Conservation (phyloP, 2,329 filamentous ascomycete genomes). For the Neofusicoccum parvum region DNA sequence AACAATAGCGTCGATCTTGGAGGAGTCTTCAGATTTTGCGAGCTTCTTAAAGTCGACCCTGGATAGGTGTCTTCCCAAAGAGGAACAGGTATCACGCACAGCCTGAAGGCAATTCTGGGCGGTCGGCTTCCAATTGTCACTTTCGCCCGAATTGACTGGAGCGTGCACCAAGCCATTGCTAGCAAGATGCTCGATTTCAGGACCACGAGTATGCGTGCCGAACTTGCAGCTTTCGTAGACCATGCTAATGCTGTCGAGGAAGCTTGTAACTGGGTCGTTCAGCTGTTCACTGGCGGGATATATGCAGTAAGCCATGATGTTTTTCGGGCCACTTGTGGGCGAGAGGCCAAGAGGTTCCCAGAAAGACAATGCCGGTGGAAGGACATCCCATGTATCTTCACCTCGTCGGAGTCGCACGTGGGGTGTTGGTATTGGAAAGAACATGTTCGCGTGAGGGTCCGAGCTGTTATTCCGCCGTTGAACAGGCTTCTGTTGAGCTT, state of each 20-base stretch:
- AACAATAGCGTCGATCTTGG: constrained; percentile 63
- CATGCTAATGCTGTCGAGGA: constrained; percentile 68
- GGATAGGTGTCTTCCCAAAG: constrained; percentile 45
- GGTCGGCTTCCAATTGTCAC: constrained; percentile 24
- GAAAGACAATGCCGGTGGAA: constrained; percentile 74
- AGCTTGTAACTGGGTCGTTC: constrained; percentile 60
- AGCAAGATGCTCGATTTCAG: constrained; percentile 39
- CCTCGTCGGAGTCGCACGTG: constrained; percentile 72
- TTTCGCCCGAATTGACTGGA: constrained; percentile 25
- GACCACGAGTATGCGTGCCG: constrained; percentile 60
- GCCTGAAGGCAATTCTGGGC: constrained; percentile 32
- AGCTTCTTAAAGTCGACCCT: constrained; percentile 36
- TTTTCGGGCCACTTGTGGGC: constrained; percentile 70
- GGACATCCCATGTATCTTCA: constrained; percentile 69
- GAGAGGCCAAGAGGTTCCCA: constrained; percentile 80
- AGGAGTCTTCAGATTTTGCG: constrained; percentile 36
- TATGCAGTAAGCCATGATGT: constrained; percentile 70
- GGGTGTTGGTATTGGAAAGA: constrained; percentile 53
- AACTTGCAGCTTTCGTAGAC: constrained; percentile 75
- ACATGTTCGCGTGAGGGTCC: constrained; percentile 27
- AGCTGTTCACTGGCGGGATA: constrained; percentile 69
- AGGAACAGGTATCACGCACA: constrained; percentile 39
- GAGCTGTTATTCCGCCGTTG: constrained; percentile 32
- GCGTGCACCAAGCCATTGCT: constrained; percentile 32
- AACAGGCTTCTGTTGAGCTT: constrained; percentile 37